Base-by-base conservation (phyloP, 805 yeast species). In the Yamadazyma sp. region DNA sequence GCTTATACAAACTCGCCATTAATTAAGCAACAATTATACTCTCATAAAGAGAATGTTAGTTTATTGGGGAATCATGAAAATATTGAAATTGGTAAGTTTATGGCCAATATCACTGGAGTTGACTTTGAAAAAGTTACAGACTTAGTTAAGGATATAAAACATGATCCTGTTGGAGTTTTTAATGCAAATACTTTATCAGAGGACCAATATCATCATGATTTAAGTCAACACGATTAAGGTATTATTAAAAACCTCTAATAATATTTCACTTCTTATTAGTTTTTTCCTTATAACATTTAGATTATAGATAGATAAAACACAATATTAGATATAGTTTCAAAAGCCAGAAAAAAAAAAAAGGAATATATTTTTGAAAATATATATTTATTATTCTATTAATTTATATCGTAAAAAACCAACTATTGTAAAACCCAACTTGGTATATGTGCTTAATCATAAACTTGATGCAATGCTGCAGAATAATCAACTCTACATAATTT, bases 31-130 rank as follows among this genome's bases (percentile, higher is more conserved):
- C 49, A 67, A 45, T 58, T 66, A 37, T 47, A 75, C 7, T 41
- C 50, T 5, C 43, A 48, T 12, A 37, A 42, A 15, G 48, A 43
- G 24, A 46, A 50, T 26, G 56, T 69, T 14, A 66, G 75, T 8
- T 65, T 88, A 36, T 73, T 72, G 20, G 97, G 97, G 5, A 84
- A 82, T 58, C 86, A 77, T 52, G 97, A 89, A 62, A 89, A 91
- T 60, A 86, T 69, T 26, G 96, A 86, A 48, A 74, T 89, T 41
- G 96, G 96, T 4, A 53, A 66, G 17, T 86, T 82, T 54, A 71
- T 88, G 80, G 83, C 73, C 30, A 46, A 65, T 5, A 69, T 71
- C 50, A 58, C 76, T 54, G 64, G 71, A 7, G 62, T 73, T 7
- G 66, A 75, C 49, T 62, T 82, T 47, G 47, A 47, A 0, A 44